Conservation (phyloP, 176 grass and related monocot genomes). For the Rhynchospora breviuscula region DNA sequence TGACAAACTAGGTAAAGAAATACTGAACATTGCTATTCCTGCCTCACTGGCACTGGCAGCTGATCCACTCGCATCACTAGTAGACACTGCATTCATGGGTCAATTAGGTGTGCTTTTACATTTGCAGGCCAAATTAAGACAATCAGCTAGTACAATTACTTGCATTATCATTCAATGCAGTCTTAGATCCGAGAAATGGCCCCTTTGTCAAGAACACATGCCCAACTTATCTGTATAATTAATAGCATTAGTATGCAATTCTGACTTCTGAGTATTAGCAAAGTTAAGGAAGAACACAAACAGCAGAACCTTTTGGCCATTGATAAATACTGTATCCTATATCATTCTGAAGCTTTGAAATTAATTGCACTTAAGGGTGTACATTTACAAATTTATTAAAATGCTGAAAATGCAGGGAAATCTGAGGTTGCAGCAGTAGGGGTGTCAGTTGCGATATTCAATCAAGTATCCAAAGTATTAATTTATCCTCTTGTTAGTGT, state of each 20-base stretch:
- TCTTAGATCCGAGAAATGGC: neutral
- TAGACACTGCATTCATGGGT: slow-evolving; percentile 93
- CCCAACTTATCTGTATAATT: neutral
- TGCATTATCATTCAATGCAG: neutral
- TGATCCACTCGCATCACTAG: slow-evolving; percentile 82
- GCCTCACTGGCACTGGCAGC: slow-evolving; percentile 85
- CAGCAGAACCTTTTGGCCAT: neutral
- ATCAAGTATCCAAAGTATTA: slow-evolving; percentile 89
- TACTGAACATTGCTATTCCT: slow-evolving; percentile 69
- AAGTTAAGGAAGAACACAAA: neutral
- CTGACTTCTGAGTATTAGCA: neutral
- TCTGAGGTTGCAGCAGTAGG: slow-evolving; percentile 86
- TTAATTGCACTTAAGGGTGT: neutral
- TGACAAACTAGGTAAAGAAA: slow-evolving; percentile 74
- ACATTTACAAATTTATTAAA: neutral
- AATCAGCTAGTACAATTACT: neutral
- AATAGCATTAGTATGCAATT: neutral
- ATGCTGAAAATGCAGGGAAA: slow-evolving; percentile 38
- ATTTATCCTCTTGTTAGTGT: slow-evolving; percentile 98
- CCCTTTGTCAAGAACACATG: neutral
- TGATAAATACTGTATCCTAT: neutral
- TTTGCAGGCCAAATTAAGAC: neutral
- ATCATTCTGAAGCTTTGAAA: neutral
- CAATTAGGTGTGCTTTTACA: slow-evolving; percentile 55
- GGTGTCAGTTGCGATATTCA: slow-evolving; percentile 95